A percentile compares a stretch with the other conserved stretches of the same genome.
Conservation (phyloP, 2,329 filamentous ascomycete species). For the Neonectria hederae region DNA sequence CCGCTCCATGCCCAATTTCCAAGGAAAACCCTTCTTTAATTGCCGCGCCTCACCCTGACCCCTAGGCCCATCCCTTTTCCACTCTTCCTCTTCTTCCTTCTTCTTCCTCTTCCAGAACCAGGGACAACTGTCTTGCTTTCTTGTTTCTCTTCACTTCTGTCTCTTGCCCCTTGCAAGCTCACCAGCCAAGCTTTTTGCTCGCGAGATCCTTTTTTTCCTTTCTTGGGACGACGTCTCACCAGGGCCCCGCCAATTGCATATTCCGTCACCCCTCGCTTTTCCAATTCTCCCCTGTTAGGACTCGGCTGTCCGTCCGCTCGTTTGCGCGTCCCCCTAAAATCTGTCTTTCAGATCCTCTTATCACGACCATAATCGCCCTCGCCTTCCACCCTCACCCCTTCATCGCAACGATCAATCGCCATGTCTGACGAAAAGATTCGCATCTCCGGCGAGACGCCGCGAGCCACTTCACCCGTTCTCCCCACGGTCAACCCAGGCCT, state of each 20-base stretch:
- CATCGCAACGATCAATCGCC: constrained; percentile 57
- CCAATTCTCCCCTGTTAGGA: constrained; percentile 42
- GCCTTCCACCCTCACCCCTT: constrained; percentile 34
- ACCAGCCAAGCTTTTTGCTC: constrained; percentile 23
- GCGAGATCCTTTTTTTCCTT: constrained; percentile 44
- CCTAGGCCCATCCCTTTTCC: constrained; percentile 32
- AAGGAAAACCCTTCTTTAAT: constrained; percentile 43
- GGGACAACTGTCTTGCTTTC: constrained; percentile 22
- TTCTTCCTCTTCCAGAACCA: constrained; percentile 32
- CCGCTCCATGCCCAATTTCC: constrained; percentile 43
- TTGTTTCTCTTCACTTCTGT: constrained; percentile 33
- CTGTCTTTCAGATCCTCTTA: constrained; percentile 43
- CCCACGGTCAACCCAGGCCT: constrained; percentile 81
- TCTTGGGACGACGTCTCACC: constrained; percentile 37
- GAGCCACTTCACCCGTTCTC: constrained; percentile 71
- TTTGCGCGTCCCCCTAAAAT: constrained; percentile 51
- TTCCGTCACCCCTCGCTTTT: constrained; percentile 43
- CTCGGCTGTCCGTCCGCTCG: constrained; percentile 52
- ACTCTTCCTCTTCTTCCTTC: constrained; percentile 19
- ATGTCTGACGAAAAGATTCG: constrained; percentile 81
- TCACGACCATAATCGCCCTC: constrained; percentile 33
- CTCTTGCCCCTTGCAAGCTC: constrained; percentile 31
- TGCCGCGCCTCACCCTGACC: constrained; percentile 43
- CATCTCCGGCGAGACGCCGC: constrained; percentile 78
- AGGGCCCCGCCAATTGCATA: constrained; percentile 51